Evolutionary conservation across 1,139 yeast genomes (phyloP).

Genomic region (Saccharomycopsis hybrid): DNA sequence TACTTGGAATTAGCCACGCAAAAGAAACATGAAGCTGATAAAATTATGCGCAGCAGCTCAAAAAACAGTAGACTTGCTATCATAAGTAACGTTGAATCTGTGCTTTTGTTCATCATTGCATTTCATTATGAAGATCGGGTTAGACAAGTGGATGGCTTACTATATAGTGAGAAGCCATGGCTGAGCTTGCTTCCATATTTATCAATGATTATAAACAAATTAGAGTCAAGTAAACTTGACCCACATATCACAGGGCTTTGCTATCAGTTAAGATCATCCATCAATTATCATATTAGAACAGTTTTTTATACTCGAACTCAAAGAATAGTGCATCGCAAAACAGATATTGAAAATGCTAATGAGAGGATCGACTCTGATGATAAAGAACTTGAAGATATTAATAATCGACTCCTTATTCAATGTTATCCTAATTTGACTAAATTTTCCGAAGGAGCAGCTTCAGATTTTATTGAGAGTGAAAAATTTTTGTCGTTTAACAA

Average conservation of each 20-base stretch:
- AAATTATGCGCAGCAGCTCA: constrained; percentile 1
- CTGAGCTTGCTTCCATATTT: constrained; percentile 14
- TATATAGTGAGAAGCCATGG: constrained; percentile 17
- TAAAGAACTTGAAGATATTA: constrained; percentile 13
- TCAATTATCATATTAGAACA: constrained; percentile 11
- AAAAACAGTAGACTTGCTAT: neutral
- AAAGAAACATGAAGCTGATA: constrained; percentile 18
- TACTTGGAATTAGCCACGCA: constrained; percentile 13
- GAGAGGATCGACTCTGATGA: constrained; percentile 6
- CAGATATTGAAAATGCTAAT: neutral
- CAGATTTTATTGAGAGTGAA: constrained; percentile 18
- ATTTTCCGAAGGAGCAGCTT: constrained; percentile 5
- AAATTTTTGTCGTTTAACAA: constrained; percentile 5
- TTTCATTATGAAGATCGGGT: constrained; percentile 18
- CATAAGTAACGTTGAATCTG: constrained; percentile 10
- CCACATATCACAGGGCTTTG: constrained; percentile 11
- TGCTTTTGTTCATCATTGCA: constrained; percentile 16
- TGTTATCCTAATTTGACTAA: constrained; percentile 12
- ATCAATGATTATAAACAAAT: neutral
- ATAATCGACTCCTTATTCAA: constrained; percentile 3
- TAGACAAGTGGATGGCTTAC: constrained; percentile 7
- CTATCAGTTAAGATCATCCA: constrained; percentile 15
- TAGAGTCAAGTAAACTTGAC: constrained; percentile 3
- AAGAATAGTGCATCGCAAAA: constrained; percentile 4
- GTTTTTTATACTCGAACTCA: neutral